Evolutionary conservation across 768 basidiomycete species (phyloP), one percentile per base, ranked within the genome.

Genomic region (Macrolepiota albuminosa): DNA sequence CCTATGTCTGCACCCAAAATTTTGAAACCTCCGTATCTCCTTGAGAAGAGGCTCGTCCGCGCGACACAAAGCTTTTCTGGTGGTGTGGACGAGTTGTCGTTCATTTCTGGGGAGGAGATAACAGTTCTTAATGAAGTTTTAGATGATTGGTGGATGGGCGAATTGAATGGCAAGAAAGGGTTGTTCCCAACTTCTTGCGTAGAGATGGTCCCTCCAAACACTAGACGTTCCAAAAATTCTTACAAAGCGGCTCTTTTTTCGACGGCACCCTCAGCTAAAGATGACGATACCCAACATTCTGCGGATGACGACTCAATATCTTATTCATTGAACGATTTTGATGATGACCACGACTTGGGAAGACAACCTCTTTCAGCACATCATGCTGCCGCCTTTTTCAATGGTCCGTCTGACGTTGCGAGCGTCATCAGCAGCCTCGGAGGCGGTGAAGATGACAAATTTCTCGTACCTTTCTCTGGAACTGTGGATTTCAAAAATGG

Each of bases 71-170:
- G 90, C 70, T 95, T 93, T 70, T 71, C 75, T 0, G 90, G 85
- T 3, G 86, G 86, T 2, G 74, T 83, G 2, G 93, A 95, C 64
- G 94, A 96, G 70, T 76, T 97, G 40, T 81, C 81, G 46, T 88
- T 96, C 75, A 80, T 75, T 59, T 75, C 79, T 5, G 94, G 93
- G 0, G 87, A 88, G 43, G 84, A 91, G 64, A 88, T 97, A 58
- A 71, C 79, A 14, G 86, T 95, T 33, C 65, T 91, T 33, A 86
- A 85, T 37, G 92, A 95, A 69, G 90, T 94, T 0, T 76, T 93
- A 37, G 89, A 91, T 62, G 93, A 85, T 61, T 95, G 94, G 94
- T 95, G 92, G 89, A 83, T 93, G 76, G 94, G 93, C 7, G 85
- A 89, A 68, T 69, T 84, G 37, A 74, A 81, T 57, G 91, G 90